Percentiles rank a stretch among this genome's conserved stretches.
Conservation (phyloP, 2,329 filamentous ascomycete species). For the Aspergillus ustus region DNA sequence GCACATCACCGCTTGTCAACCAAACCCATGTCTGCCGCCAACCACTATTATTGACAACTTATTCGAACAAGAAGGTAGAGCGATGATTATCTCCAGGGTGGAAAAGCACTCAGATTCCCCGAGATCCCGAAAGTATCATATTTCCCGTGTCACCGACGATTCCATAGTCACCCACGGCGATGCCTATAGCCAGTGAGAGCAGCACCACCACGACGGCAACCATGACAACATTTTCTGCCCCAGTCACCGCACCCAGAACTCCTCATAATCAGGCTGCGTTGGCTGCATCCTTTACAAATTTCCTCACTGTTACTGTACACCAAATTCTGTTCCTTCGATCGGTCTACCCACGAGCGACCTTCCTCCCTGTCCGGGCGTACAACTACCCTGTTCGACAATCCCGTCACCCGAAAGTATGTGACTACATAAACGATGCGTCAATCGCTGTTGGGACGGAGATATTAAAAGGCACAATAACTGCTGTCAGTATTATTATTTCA, state of each 20-base stretch:
- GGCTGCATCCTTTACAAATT: slow-evolving; percentile 73
- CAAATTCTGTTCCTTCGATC: slow-evolving; percentile 81
- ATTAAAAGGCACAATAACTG: slow-evolving; percentile 60
- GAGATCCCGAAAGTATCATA: slow-evolving; percentile 42
- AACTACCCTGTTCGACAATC: slow-evolving; percentile 84
- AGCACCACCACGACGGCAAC: slow-evolving; percentile 43
- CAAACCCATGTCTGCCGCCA: slow-evolving; percentile 9
- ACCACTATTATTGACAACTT: slow-evolving; percentile 33
- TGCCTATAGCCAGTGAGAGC: slow-evolving; percentile 49
- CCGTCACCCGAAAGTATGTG: slow-evolving; percentile 81
- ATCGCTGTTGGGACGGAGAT: slow-evolving; percentile 73
- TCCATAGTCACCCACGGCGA: slow-evolving; percentile 39
- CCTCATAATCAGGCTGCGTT: slow-evolving; percentile 61
- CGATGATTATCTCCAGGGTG: slow-evolving; percentile 51
- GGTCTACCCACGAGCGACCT: slow-evolving; percentile 78
- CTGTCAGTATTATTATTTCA: slow-evolving; percentile 62
- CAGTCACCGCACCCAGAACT: slow-evolving; percentile 46
- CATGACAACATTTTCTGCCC: slow-evolving; percentile 46
- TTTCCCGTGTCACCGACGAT: slow-evolving; percentile 40
- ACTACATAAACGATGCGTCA: slow-evolving; percentile 83
- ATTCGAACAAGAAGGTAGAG: slow-evolving; percentile 41
- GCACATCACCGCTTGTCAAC: slow-evolving; percentile 4
- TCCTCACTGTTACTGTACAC: slow-evolving; percentile 82
- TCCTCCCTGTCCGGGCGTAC: slow-evolving; percentile 78
- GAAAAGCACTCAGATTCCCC: slow-evolving; percentile 47